Evolutionary conservation across 345 rosid species (phyloP).

Genomic region (Rhizophora apiculata): DNA sequence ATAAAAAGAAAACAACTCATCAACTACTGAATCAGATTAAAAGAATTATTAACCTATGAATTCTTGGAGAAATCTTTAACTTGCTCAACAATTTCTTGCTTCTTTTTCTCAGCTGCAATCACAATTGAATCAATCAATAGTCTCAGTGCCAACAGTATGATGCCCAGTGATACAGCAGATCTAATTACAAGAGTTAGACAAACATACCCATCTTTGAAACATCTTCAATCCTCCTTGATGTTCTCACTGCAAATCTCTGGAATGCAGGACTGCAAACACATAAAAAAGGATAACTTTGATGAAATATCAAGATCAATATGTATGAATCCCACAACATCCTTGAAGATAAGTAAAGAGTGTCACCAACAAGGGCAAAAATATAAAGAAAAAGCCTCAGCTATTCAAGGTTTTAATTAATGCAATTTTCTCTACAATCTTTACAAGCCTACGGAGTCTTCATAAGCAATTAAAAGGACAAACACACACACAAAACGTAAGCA

Average conservation of each 20-base stretch:
- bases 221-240: constrained; percentile 63
- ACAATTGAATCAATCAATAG: not conserved
- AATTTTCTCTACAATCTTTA: constrained; percentile 18
- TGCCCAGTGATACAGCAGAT: not conserved
- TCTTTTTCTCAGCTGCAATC: constrained; percentile 50
- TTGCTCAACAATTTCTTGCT: constrained; percentile 53
- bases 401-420: constrained; percentile 7
- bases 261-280: constrained; percentile 55
- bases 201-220: constrained; percentile 51
- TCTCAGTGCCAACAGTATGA: not conserved
- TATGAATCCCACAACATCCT: too few species aligned
- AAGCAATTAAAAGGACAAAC: constrained; percentile 9
- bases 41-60: constrained; percentile 30
- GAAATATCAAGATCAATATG: not conserved
- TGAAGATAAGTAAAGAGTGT: too few species aligned
- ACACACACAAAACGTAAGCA: too few species aligned
- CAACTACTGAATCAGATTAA: not conserved
- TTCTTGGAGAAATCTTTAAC: constrained; percentile 52
- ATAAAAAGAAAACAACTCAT: not conserved
- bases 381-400: constrained; percentile 25
- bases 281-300: not conserved
- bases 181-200: not conserved
- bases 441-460: constrained; percentile 50
- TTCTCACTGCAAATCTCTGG: constrained; percentile 90
- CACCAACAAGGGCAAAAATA: not conserved